Evolutionary conservation across 1,284 basidiomycete species (phyloP).

Genomic region (Malassezia japonica): DNA sequence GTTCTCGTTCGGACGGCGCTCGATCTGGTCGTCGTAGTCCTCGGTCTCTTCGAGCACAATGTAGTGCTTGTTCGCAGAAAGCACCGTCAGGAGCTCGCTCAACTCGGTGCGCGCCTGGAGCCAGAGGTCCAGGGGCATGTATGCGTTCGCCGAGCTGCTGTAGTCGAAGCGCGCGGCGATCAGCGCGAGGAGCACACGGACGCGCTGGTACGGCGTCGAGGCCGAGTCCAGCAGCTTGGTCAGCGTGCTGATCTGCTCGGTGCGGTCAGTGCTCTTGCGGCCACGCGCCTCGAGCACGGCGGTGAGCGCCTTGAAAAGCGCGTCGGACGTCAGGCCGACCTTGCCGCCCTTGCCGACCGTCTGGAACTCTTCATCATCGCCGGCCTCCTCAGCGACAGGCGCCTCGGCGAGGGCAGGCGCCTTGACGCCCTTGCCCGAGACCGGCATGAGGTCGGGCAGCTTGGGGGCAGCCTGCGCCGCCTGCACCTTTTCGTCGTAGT

Average conservation of each 20-base stretch:
- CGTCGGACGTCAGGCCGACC: constrained; percentile 74
- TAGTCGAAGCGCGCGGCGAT: constrained; percentile 95
- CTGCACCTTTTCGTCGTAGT: constrained; percentile 67
- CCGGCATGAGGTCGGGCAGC: constrained; percentile 1
- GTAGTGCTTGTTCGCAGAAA: constrained; percentile 64
- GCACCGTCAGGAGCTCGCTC: constrained; percentile 71
- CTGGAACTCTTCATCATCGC: constrained; percentile 59
- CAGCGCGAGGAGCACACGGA: constrained; percentile 85
- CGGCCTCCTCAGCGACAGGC: constrained; percentile 52
- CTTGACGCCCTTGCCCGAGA: constrained; percentile 52
- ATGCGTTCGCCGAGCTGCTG: constrained; percentile 71
- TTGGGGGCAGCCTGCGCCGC: constrained; percentile 40
- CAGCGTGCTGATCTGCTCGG: constrained; percentile 83
- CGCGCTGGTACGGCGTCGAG: constrained; percentile 71
- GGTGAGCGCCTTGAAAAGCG: constrained; percentile 85
- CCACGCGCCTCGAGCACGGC: constrained; percentile 88
- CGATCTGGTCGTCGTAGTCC: constrained; percentile 84
- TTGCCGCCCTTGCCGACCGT: constrained; percentile 87
- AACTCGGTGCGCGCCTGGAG: constrained; percentile 74
- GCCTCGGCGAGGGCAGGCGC: constrained; percentile 51
- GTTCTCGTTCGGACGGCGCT: constrained; percentile 63
- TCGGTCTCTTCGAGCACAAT: constrained; percentile 69
- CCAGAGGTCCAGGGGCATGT: constrained; percentile 92
- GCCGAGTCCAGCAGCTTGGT: constrained; percentile 80
- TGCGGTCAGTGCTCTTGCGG: constrained; percentile 92